Evolutionary conservation across 495 filamentous ascomycete genomes (phyloP).

Genomic region (Xylaria telfairii): DNA sequence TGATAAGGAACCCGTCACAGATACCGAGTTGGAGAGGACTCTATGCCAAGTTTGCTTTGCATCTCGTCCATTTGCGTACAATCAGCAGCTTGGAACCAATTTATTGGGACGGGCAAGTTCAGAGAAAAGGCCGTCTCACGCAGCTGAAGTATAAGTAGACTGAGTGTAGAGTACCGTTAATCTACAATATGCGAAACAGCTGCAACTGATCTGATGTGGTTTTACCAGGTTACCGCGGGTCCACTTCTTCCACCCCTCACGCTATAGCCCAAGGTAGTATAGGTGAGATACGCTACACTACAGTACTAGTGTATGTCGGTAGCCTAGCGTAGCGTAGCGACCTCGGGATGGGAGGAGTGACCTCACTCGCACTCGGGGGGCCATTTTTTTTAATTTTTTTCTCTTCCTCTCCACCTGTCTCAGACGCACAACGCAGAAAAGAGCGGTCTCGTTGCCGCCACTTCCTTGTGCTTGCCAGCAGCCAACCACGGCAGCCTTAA

Average conservation of each 20-base stretch:
- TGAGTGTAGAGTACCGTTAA: not conserved
- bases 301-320: not conserved
- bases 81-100: not conserved
- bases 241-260: conserved; percentile 9
- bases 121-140: not conserved
- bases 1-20: conserved; percentile 13
- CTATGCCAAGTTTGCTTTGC: not conserved
- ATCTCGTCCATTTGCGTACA: not conserved
- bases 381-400: conserved; percentile 18
- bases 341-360: conserved; percentile 11
- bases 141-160: too few relatives aligned
- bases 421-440: not conserved
- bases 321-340: conserved; percentile 3
- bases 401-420: not conserved
- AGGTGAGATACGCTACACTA: not conserved
- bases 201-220: not conserved
- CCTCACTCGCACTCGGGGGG: not conserved
- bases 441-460: conserved; percentile 16
- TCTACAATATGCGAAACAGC: not conserved
- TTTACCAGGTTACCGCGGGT: not conserved
- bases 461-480: not conserved
- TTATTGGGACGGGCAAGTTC: not conserved
- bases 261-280: conserved; percentile 4
- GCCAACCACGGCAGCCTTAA: not conserved
- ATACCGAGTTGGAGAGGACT: not conserved